These are phyloP conservation scores for Rhytidiadelphus loreus DNA, from an alignment of 225 moss, liverwort and hornwort species.

Conservation along the genomic window DNA sequence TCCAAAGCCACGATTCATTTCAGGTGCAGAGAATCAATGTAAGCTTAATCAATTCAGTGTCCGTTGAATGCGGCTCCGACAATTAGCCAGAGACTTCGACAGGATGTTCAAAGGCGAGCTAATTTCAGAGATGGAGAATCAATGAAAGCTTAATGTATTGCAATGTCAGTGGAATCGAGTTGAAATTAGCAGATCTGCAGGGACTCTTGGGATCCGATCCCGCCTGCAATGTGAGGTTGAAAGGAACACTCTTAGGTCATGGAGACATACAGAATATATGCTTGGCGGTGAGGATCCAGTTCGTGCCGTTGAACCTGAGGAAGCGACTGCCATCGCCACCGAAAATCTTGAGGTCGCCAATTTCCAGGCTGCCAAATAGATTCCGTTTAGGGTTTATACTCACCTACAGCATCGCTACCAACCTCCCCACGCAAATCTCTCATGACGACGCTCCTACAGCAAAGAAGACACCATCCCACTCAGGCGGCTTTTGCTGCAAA, in stretches of 20 bases:
- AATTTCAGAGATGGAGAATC: neutral
- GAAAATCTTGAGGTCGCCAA: neutral
- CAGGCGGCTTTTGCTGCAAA: neutral
- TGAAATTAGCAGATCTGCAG: neutral
- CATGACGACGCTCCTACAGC: neutral
- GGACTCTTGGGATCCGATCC: neutral
- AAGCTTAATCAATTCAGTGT: neutral
- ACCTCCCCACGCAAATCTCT: neutral
- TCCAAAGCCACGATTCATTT: neutral
- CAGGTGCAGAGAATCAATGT: neutral
- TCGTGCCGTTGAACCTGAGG: neutral
- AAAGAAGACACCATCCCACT: neutral
- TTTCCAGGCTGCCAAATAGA: neutral
- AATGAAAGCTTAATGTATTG: neutral
- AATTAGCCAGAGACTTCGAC: neutral
- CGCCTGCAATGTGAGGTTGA: neutral
- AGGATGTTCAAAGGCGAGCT: neutral
- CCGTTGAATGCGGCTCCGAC: neutral
- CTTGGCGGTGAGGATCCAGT: neutral
- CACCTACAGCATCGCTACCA: neutral
- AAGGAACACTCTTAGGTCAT: neutral
- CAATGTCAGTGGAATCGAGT: neutral
- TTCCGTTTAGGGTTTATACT: neutral
- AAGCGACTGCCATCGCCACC: neutral
- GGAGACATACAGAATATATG: neutral